phyloP scores from a whole-genome alignment of 176 grass and related monocot genomes.

The Aegilops umbellulata region DNA sequence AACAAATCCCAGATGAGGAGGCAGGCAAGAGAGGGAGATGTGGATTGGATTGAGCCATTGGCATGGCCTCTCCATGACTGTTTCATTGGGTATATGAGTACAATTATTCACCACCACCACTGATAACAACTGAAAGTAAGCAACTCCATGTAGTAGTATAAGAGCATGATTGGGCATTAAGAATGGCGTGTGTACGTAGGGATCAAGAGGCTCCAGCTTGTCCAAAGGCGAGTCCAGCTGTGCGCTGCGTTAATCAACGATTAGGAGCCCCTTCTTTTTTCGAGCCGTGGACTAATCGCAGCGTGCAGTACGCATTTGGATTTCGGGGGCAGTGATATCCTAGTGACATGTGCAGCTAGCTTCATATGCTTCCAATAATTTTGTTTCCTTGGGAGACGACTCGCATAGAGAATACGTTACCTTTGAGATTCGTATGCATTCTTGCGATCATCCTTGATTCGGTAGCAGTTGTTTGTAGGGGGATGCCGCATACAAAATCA shows the following conservation, averaged over 20 bases:
- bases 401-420: neutral
- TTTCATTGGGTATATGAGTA: neutral
- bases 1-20: conserved; percentile 27
- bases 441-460: conserved; percentile 30
- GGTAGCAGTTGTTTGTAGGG: conserved; percentile 12
- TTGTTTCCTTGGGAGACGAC: neutral
- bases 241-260: neutral
- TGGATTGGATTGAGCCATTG: conserved; percentile 15
- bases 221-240: conserved; percentile 46
- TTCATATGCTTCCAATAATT: neutral
- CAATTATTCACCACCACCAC: neutral
- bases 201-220: conserved; percentile 40
- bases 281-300: conserved; percentile 20
- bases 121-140: neutral
- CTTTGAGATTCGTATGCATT: neutral
- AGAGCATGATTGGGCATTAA: conserved; percentile 14
- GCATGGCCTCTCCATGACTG: neutral
- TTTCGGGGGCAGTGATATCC: neutral
- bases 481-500: conserved; percentile 26
- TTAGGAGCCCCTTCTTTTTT: neutral
- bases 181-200: conserved; percentile 6
- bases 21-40: neutral
- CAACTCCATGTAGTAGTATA: neutral
- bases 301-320: neutral
- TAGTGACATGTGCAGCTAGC: conserved; percentile 29